Percentiles rank a stretch among this genome's conserved stretches.
phyloP scores from a whole-genome alignment of 148 eudicot species.

The Vaccinium corymbosum region DNA sequence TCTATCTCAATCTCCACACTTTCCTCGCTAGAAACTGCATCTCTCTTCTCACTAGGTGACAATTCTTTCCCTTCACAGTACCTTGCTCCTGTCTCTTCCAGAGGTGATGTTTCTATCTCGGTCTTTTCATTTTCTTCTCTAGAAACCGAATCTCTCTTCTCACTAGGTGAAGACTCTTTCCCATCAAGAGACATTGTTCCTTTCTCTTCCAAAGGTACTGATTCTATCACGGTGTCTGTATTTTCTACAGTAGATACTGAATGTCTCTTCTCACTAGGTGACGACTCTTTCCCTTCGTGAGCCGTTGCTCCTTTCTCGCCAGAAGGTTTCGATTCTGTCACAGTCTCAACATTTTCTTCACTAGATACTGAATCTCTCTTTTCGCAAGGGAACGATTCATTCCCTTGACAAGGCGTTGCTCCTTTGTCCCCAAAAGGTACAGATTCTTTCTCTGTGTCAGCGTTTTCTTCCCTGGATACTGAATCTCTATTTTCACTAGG shows the following conservation, averaged over 20 bases:
- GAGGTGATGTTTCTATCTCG: slow-evolving; percentile 14
- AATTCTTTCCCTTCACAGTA: neutral
- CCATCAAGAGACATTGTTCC: neutral
- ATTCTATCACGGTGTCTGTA: slow-evolving; percentile 16
- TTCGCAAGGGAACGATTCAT: neutral
- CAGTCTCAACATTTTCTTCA: neutral
- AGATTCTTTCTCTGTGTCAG: slow-evolving; percentile 16
- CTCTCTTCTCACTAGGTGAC: neutral
- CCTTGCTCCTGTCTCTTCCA: slow-evolving; percentile 8
- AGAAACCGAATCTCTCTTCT: neutral
- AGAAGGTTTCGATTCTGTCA: slow-evolving; percentile 14
- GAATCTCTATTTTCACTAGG: neutral
- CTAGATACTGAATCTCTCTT: neutral
- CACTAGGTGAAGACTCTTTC: neutral
- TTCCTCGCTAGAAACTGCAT: neutral
- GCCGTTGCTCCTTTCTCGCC: slow-evolving; percentile 6
- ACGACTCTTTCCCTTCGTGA: slow-evolving; percentile 3
- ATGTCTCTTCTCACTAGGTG: neutral
- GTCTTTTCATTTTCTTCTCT: neutral
- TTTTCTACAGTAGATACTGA: neutral
- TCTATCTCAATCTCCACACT: slow-evolving; percentile 16
- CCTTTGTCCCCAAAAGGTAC: slow-evolving; percentile 8
- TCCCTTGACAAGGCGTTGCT: slow-evolving; percentile 1
- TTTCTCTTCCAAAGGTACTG: slow-evolving; percentile 6
- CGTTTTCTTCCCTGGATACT: neutral